Conservation (phyloP, 225 moss, liverwort and hornwort species). For the Climacium dendroides region DNA sequence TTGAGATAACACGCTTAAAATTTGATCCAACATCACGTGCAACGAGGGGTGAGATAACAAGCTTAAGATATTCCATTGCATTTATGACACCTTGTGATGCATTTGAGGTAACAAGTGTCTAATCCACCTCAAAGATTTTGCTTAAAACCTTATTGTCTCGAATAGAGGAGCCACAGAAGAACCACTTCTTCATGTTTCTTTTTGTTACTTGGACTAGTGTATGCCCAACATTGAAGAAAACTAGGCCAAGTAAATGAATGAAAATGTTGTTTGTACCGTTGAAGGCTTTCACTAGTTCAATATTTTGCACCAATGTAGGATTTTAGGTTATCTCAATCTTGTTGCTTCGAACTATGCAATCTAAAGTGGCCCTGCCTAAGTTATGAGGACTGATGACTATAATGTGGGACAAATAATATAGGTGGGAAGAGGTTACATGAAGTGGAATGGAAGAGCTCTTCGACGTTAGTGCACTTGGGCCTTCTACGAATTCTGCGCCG, state of each 20-base stretch:
- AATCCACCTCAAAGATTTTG: neutral
- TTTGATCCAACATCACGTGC: neutral
- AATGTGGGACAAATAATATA: neutral
- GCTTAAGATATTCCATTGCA: neutral
- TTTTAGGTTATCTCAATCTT: neutral
- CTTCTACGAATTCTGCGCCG: slow-evolving; percentile 53
- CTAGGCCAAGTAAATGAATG: too few relatives aligned
- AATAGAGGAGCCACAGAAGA: neutral
- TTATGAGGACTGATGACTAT: neutral
- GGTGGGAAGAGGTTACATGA: slow-evolving; percentile 40
- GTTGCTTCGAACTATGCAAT: neutral
- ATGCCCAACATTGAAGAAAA: too few relatives aligned
- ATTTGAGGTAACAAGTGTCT: neutral
- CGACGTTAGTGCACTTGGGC: slow-evolving; percentile 56
- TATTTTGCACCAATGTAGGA: neutral
- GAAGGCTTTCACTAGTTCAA: neutral
- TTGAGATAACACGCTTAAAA: neutral
- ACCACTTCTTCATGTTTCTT: neutral
- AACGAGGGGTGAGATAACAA: neutral
- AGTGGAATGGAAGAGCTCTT: slow-evolving; percentile 67
- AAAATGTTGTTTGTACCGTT: neutral
- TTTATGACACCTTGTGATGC: neutral
- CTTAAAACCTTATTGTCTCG: neutral
- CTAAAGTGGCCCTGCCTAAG: neutral
- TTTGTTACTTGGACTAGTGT: neutral